Evolutionary conservation across 495 filamentous ascomycete genomes (phyloP).

Genomic region (Penicillium simplicissimum): DNA sequence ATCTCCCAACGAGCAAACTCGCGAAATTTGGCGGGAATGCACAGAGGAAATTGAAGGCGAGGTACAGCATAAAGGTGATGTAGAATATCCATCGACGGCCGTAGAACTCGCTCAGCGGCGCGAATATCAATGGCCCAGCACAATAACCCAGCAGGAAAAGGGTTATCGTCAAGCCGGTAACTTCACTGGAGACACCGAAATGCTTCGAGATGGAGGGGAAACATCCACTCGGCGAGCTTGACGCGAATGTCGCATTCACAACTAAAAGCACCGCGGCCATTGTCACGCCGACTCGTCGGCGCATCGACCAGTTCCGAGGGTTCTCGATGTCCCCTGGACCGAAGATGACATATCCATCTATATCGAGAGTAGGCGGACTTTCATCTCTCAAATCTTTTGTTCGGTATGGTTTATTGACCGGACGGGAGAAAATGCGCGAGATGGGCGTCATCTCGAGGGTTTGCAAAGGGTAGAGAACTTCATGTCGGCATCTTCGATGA

Average conservation of each 20-base stretch:
- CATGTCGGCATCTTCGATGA: neutral
- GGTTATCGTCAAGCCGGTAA: constrained; percentile 51
- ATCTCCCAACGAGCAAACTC: constrained; percentile 50
- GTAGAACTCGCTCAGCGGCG: constrained; percentile 54
- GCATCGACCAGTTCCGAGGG: constrained; percentile 52
- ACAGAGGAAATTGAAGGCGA: constrained; percentile 53
- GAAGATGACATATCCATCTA: constrained; percentile 49
- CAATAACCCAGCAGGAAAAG: constrained; percentile 56
- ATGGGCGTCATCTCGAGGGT: constrained; percentile 15
- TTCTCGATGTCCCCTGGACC: constrained; percentile 48
- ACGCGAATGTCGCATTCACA: constrained; percentile 56
- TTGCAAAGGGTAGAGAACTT: neutral
- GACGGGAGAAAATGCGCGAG: constrained; percentile 17
- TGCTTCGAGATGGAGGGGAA: constrained; percentile 44
- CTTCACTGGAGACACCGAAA: constrained; percentile 43
- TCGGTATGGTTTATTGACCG: constrained; percentile 23
- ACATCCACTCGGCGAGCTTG: constrained; percentile 51
- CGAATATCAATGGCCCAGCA: constrained; percentile 51
- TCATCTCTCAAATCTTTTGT: constrained; percentile 13
- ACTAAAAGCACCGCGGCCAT: constrained; percentile 47
- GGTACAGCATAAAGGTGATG: constrained; percentile 43
- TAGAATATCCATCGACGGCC: constrained; percentile 53
- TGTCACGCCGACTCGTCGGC: constrained; percentile 46
- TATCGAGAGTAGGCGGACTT: constrained; percentile 30
- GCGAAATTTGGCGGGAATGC: constrained; percentile 54